Conservation (phyloP, 1,284 basidiomycete species). For the Puccinia horiana region DNA sequence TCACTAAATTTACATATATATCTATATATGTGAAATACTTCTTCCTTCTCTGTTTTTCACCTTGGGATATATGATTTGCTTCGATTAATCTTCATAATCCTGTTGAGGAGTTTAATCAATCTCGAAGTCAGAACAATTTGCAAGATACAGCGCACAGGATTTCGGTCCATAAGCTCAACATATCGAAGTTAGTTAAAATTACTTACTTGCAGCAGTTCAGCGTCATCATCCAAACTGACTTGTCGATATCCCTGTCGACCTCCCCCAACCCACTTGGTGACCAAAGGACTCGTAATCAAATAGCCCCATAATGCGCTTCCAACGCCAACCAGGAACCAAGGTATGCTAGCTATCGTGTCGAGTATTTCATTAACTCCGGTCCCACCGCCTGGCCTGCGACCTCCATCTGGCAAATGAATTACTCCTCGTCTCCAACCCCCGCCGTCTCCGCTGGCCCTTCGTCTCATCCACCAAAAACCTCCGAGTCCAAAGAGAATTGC, state of each 20-base stretch:
- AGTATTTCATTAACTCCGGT: constrained; percentile 60
- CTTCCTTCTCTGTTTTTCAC: background rate
- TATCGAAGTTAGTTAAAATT: background rate
- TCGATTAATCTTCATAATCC: constrained; percentile 40
- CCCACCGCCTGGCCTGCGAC: constrained; percentile 58
- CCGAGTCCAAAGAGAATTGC: constrained; percentile 72
- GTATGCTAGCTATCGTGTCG: constrained; percentile 75
- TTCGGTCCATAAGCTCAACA: background rate
- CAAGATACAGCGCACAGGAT: background rate
- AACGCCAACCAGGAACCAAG: constrained; percentile 80
- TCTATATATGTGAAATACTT: constrained; percentile 4
- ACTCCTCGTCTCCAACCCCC: constrained; percentile 32
- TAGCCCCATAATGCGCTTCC: constrained; percentile 61
- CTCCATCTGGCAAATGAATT: constrained; percentile 41
- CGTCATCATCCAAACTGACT: constrained; percentile 50
- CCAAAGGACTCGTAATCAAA: constrained; percentile 38
- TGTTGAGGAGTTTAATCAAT: background rate
- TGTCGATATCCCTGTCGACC: constrained; percentile 48
- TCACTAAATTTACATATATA: constrained; percentile 13
- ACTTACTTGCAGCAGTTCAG: constrained; percentile 44
- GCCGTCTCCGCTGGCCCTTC: constrained; percentile 8
- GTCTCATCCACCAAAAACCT: constrained; percentile 73
- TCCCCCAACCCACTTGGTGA: constrained; percentile 37
- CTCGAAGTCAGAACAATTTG: background rate
- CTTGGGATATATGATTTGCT: constrained; percentile 1